phyloP scores from a whole-genome alignment of 2,329 filamentous ascomycete species.

The Thelonectria blattea region DNA sequence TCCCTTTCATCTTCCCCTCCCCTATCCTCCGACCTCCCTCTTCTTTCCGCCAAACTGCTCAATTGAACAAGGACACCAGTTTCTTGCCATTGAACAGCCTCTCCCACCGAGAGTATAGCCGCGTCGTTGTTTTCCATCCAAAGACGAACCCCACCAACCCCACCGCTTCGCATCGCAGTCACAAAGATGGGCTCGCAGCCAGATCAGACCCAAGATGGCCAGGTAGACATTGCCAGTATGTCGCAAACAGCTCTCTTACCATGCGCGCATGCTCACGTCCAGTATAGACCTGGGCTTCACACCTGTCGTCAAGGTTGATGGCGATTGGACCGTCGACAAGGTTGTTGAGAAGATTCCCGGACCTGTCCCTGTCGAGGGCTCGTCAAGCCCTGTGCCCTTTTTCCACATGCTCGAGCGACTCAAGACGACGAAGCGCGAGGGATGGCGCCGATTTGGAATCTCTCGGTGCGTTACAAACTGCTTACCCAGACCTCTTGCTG shows the following conservation, averaged over 20 bases:
- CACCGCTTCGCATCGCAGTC: constrained; percentile 16
- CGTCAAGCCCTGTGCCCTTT: constrained; percentile 82
- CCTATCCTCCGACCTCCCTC: not conserved
- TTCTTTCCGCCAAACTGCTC: not conserved
- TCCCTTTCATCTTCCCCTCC: not conserved
- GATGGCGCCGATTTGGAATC: constrained; percentile 91
- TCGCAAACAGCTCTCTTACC: not conserved
- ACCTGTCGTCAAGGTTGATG: constrained; percentile 48
- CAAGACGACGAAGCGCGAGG: constrained; percentile 96
- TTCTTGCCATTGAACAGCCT: not conserved
- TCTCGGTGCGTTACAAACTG: constrained; percentile 49
- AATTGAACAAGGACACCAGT: too few species aligned
- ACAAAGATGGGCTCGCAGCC: constrained; percentile 40
- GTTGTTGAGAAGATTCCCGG: constrained; percentile 70
- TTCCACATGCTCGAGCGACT: constrained; percentile 93
- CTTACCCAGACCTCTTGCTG: not conserved
- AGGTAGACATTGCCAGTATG: constrained; percentile 36
- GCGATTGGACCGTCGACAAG: constrained; percentile 62
- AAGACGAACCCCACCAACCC: constrained; percentile 5
- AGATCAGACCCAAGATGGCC: constrained; percentile 28
- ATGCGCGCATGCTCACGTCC: not conserved
- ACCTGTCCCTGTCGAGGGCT: constrained; percentile 59
- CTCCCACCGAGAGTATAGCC: not conserved
- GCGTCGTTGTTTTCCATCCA: not conserved
- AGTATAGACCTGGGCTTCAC: constrained; percentile 43